phyloP scores from a whole-genome alignment of 441 rosid species.

The Brassica balearica region DNA sequence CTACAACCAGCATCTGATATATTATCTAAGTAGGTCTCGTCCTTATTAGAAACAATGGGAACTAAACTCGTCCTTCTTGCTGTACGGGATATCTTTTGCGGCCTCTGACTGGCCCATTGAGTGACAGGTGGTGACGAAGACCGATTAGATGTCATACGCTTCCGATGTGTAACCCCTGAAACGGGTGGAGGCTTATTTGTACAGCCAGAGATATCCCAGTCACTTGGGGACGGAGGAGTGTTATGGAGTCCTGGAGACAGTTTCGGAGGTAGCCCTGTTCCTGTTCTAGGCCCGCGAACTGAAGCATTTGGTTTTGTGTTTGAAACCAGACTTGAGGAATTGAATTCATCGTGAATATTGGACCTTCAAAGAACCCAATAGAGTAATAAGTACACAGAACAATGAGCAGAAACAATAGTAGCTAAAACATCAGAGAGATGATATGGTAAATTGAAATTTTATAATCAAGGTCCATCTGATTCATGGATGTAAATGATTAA shows the following conservation, averaged over 20 bases:
- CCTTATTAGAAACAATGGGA: conserved; percentile 76
- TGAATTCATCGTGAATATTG: conserved; percentile 70
- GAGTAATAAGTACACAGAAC: conserved; percentile 33
- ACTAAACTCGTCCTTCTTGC: conserved; percentile 86
- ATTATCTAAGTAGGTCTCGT: conserved; percentile 69
- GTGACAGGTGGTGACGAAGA: conserved; percentile 93
- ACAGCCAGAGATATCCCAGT: conserved; percentile 92
- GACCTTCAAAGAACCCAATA: conserved; percentile 58
- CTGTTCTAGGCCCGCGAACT: conserved; percentile 80
- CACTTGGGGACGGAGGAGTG: conserved; percentile 62
- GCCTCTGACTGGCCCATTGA: conserved; percentile 92
- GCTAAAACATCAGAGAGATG: conserved; percentile 18
- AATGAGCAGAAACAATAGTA: conserved; percentile 28
- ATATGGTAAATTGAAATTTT: conserved; percentile 29
- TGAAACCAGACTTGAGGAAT: conserved; percentile 77
- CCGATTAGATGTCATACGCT: conserved; percentile 67
- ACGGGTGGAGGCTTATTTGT: conserved; percentile 72
- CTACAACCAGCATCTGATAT: conserved; percentile 72
- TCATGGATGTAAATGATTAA: not conserved
- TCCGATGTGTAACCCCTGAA: conserved; percentile 73
- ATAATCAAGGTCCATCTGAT: conserved; percentile 18
- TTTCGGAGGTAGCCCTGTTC: conserved; percentile 69
- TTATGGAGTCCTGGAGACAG: conserved; percentile 74
- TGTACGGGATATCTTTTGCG: conserved; percentile 83
- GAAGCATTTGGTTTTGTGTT: conserved; percentile 71